Base-by-base conservation (phyloP, 352 stramenopile species). In the Elongisporangium prolatum region DNA sequence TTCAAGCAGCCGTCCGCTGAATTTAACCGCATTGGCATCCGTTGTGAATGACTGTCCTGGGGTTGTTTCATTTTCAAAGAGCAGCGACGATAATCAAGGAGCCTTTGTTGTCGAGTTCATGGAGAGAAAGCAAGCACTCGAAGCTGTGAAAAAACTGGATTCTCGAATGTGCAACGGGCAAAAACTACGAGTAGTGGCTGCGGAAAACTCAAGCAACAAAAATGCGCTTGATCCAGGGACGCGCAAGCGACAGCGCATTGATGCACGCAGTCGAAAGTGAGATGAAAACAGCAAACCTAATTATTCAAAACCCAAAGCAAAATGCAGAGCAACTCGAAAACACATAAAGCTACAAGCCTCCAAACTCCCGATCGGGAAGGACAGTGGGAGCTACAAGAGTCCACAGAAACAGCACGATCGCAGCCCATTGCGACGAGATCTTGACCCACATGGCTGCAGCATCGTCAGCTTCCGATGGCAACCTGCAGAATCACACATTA, bases 371-470 rank as follows among this genome's bases (percentile, higher is more conserved):
- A 62, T 96, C 80, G 1, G 94, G 93, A 62, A 98, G 97, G 2
- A 98, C 38, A 10, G 66, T 74, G 18, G 96, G 95, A 13, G 95
- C 96, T 16, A 98, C 56, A 17, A 98, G 75, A 4, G 95, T 98
- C 96, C 96, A 99, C 7, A 95, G 60, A 66, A 98, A 99, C 4
- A 98, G 65, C 9, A 78, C 66, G 8, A 96, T 79, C 9, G 84
- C 87, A 11, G 90, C 70, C 95, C 95, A 98, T 65, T 98, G 92
- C 18, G 88, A 95, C 16, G 76, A 74, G 63, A 97, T 92, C 22
- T 98, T 91, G 54, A 99, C 96, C 91, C 92, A 98, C 95, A 98
- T 98, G 4, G 80, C 92, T 21, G 89, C 74, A 5, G 84, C 65
- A 40, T 88, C 67, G 52, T 90, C 80, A n/a, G 66, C 57, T 11